Base-by-base conservation (phyloP, 192 early-diverging fungal species). In the Chytriomyces confervae region DNA sequence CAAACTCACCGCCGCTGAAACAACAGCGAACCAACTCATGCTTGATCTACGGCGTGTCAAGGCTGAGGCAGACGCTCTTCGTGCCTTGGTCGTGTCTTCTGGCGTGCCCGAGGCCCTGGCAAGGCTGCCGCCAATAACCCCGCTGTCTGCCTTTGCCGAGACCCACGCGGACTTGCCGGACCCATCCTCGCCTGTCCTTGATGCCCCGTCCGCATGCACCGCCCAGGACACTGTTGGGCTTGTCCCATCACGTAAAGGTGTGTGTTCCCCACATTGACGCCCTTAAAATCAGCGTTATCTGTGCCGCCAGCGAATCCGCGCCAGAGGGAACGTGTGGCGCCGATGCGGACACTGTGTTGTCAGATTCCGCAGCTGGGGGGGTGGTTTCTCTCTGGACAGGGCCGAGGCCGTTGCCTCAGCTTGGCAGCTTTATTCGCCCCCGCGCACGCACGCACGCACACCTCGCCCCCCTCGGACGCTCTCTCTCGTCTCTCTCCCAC, bases 31-130 rank as follows among this genome's bases (percentile, higher is more conserved):
- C 18, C 36, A 53, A 7, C 72, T 74, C n/a, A 27, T 74, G 18
- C 45, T 8, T 49, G 72, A 74, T 18, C 24, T 74, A 7, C 23
- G n/a, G 23, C 72, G 29, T 16, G 36, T 74, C 11, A 10, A 18
- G 13, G 61, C 61, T 44, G 72, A 74, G 45, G 72, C 61, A 8
- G 72, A 74, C 23, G 72, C 57, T 44, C 46, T 74, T 7, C 53
- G 72, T 36, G 9, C 16, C 11, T 46, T 74, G 16, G 43, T 74
- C 36, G 16, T 62, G 36, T 16, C 13, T 18, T 7, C 60, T 16
- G 72, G 72, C 44, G 10, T 46, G 6, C 18, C 43, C 13, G 47
- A 9, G 18, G 72, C 69, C 13, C 7, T 71, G 50, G n/a, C 13
- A 16, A 16, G 7, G 53, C n/a, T 74, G 44, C 72, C 72, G 23